These are phyloP conservation scores for Podila clonocystis DNA, from an alignment of 192 early-diverging fungal species.

Conservation along the genomic window DNA sequence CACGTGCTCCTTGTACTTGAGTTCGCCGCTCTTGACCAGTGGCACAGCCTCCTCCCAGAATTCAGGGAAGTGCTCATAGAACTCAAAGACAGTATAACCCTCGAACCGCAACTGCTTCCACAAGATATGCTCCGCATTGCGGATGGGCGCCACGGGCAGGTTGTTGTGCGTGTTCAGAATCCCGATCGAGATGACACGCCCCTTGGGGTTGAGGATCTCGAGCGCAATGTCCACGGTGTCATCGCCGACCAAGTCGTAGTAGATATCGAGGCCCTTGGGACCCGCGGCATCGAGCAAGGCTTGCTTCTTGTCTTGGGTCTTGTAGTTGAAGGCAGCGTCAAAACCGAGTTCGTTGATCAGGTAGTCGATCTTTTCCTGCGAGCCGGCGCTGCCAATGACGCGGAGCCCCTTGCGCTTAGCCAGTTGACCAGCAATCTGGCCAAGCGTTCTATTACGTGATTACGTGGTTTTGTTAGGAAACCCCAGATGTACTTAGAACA, in stretches of 20 bases:
- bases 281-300: neutral
- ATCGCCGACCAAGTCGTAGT: constrained; percentile 83
- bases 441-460: constrained; percentile 83
- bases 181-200: constrained; percentile 21
- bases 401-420: constrained; percentile 78
- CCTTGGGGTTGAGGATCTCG: constrained; percentile 25
- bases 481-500: too few species aligned
- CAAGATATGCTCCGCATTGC: constrained; percentile 12
- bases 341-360: constrained; percentile 74
- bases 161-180: neutral
- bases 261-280: constrained; percentile 73
- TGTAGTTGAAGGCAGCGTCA: constrained; percentile 95
- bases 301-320: constrained; percentile 47
- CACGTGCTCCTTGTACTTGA: constrained; percentile 10
- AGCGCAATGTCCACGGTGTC: constrained; percentile 36
- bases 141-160: neutral
- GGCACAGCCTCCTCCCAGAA: constrained; percentile 32
- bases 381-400: constrained; percentile 88
- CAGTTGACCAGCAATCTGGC: constrained; percentile 74
- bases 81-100: constrained; percentile 11
- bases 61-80: constrained; percentile 1
- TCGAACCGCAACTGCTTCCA: constrained; percentile 9
- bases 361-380: constrained; percentile 83
- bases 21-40: constrained; percentile 22
- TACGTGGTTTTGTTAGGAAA: too few species aligned